Conservation (phyloP, 1,284 basidiomycete species). For the Ustilago crameri region DNA sequence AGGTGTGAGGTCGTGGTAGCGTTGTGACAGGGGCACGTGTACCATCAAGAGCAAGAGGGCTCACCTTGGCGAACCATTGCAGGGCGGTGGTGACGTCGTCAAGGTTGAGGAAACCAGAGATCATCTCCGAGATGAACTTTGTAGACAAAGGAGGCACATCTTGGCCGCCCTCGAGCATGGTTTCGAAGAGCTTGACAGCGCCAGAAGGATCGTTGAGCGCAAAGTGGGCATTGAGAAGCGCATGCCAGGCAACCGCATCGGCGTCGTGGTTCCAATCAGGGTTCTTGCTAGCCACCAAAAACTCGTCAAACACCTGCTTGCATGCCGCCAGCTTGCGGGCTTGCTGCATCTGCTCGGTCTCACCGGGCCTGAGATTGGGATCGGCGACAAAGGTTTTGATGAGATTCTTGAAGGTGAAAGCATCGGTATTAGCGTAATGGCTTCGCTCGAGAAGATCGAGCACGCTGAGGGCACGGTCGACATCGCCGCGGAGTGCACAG, state of each 20-base stretch:
- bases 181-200: slow-evolving; percentile 78
- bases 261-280: slow-evolving; percentile 32
- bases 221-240: slow-evolving; percentile 82
- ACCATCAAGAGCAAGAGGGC: not conserved
- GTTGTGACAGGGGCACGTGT: not conserved
- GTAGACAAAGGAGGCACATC: slow-evolving; percentile 72
- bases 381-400: slow-evolving; percentile 70
- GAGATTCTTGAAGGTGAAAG: slow-evolving; percentile 74
- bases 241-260: slow-evolving; percentile 75
- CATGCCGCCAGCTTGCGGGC: slow-evolving; percentile 74
- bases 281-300: slow-evolving; percentile 69
- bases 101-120: slow-evolving; percentile 68
- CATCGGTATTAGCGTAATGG: slow-evolving; percentile 69
- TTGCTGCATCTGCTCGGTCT: slow-evolving; percentile 70
- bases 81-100: slow-evolving; percentile 50
- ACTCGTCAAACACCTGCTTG: slow-evolving; percentile 78
- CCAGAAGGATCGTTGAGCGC: slow-evolving; percentile 74
- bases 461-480: slow-evolving; percentile 77
- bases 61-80: slow-evolving; percentile 53
- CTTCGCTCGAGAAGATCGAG: slow-evolving; percentile 77
- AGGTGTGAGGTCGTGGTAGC: slow-evolving; percentile 16
- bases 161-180: slow-evolving; percentile 73
- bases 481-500: slow-evolving; percentile 74
- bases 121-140: slow-evolving; percentile 75
- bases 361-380: slow-evolving; percentile 62